Base-by-base conservation (phyloP, 2,329 filamentous ascomycete species). In the Stagonosporopsis rhizophila region DNA sequence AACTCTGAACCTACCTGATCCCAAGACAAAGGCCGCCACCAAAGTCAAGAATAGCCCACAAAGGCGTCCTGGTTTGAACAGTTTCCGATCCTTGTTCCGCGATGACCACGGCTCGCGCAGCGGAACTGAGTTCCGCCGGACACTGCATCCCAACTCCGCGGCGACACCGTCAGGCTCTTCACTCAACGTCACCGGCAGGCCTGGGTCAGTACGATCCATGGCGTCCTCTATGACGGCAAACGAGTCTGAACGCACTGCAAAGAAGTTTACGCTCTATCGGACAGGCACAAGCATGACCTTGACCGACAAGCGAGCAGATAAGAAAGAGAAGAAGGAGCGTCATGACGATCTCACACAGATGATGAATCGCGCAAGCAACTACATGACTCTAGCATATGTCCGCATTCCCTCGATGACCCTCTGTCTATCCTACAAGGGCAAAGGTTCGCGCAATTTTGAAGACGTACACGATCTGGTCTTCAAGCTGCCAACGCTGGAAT, bases 401-500 rank as follows among this genome's bases (percentile, higher is more conserved):
- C 95, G 92, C 76, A 91, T 99, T 70, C 92, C 93, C 2, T 95
- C 92, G 53, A 94, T 99, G 66, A 92, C 98, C 2, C 86, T 99
- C 30, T 99, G 95, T 73, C 83, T 99, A 25, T 96, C 91, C 72
- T 97, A 97, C 83, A 96, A 98, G 76, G 95, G 96, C 71, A 96
- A 92, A 74, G 92, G 93, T 40, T 91, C 96, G 63, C 91, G 93
- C 72, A 99, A 98, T 69, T 85, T 99, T 54, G 92, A 97, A 78
- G 96, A 99, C 75, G 89, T 99, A 15, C 94, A 99, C 77, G 89
- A 98, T 72, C 96, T 99, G 66, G 95, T 99, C 44, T 99, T 99
- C 84, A 88, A 92, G 30, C 86, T 99, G 78, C 95, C 95, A 3
- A 89, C 90, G 2, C 88, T 99, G 42, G 95, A 99, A 75, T 98